Conservation (phyloP, 2,329 filamentous ascomycete genomes). For the Fusarium phyllophilum region DNA sequence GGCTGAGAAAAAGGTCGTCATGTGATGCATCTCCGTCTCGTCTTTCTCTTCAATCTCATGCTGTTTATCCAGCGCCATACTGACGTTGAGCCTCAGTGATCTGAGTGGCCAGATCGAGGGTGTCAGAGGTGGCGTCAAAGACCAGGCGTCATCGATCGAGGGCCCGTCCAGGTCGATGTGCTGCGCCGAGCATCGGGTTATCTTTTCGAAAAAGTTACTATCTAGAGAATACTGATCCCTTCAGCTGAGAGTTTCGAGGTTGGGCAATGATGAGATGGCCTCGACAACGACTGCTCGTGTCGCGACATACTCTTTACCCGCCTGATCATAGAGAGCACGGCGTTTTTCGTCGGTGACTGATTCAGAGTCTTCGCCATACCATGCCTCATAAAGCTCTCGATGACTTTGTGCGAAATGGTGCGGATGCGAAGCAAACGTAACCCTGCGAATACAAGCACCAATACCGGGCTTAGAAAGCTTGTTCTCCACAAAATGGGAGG, state of each 20-base stretch:
- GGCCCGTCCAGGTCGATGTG: neutral
- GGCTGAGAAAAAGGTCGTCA: neutral
- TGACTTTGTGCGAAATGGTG: neutral
- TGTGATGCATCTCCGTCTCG: too few species aligned
- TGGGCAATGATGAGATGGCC: neutral
- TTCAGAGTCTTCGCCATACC: too few species aligned
- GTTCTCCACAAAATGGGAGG: neutral
- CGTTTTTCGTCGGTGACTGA: neutral
- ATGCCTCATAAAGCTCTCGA: neutral
- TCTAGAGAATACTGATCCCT: neutral
- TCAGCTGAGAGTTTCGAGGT: constrained; percentile 25
- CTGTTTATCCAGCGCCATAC: too few species aligned
- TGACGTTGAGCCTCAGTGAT: neutral
- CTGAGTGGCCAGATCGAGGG: neutral
- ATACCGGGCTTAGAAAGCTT: too few species aligned
- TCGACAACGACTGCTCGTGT: neutral
- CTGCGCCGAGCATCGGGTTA: neutral
- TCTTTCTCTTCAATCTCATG: rapidly evolving
- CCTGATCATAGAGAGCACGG: neutral
- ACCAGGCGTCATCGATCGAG: neutral
- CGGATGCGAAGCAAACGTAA: neutral
- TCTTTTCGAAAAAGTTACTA: neutral
- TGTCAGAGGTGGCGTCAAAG: neutral
- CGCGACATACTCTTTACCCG: neutral
- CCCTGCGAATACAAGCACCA: neutral